Percentiles rank a stretch among this genome's conserved stretches.
phyloP scores from a whole-genome alignment of 371 early-diverging fungal species.

The Mortierella sp. region DNA sequence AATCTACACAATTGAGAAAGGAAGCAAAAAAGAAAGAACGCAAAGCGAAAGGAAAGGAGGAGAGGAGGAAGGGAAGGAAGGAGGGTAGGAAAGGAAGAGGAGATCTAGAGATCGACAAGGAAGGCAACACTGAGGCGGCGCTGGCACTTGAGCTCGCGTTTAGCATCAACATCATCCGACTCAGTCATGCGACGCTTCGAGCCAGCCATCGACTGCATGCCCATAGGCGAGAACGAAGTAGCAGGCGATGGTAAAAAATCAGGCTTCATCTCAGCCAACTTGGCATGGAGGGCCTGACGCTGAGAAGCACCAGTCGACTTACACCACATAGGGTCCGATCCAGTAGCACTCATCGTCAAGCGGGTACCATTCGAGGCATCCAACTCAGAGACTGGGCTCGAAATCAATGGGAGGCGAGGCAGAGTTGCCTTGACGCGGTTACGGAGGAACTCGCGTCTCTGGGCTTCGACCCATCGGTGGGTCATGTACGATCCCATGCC shows the following conservation, averaged over 20 bases:
- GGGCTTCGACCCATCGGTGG: conserved; percentile 54
- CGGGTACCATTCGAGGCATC: neutral
- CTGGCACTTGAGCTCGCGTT: conserved; percentile 28
- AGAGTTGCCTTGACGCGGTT: conserved; percentile 33
- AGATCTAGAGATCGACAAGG: conserved; percentile 40
- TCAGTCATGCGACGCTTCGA: conserved; percentile 48
- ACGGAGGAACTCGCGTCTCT: conserved; percentile 48
- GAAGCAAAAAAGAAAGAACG: neutral
- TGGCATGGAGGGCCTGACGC: conserved; percentile 18
- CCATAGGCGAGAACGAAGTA: conserved; percentile 38
- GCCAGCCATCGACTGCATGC: conserved; percentile 19
- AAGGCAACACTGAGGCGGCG: conserved; percentile 54
- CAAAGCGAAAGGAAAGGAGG: neutral
- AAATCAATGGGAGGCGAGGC: conserved; percentile 12
- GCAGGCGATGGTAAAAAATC: conserved; percentile 49
- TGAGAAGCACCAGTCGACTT: conserved; percentile 22
- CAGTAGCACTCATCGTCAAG: neutral
- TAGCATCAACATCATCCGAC: conserved; percentile 17
- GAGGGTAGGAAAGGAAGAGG: neutral
- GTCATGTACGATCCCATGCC: conserved; percentile 55
- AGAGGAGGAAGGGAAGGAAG: neutral
- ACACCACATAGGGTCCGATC: conserved; percentile 11
- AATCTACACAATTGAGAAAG: neutral
- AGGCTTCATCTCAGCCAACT: conserved; percentile 19
- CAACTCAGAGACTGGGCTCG: conserved; percentile 14